phyloP scores from a whole-genome alignment of 768 basidiomycete species.

The Tylopilus plumbeoviolaceoides region DNA sequence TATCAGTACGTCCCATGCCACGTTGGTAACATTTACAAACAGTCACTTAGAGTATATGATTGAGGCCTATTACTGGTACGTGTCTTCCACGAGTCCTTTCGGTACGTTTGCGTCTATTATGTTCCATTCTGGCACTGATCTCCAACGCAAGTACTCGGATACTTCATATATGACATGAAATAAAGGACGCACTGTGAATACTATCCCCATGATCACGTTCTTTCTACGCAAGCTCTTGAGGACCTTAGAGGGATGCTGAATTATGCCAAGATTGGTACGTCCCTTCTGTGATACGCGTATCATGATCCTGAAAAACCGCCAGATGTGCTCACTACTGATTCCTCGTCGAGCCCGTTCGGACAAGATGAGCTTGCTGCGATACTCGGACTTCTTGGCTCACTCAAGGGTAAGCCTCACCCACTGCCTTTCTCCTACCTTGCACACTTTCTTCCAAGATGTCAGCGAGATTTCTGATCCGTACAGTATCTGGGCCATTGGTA shows the following conservation, averaged over 20 bases:
- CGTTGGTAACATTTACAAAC: not conserved
- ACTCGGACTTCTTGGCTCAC: constrained; percentile 11
- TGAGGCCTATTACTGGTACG: constrained; percentile 14
- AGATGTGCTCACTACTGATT: constrained; percentile 18
- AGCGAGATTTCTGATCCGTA: not conserved
- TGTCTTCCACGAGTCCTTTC: not conserved
- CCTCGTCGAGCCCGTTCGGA: constrained; percentile 14
- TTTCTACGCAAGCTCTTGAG: constrained; percentile 4
- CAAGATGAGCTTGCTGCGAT: constrained; percentile 12
- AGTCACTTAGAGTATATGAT: constrained; percentile 7
- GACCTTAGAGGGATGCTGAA: constrained; percentile 16
- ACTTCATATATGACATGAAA: not conserved
- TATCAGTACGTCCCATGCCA: constrained; percentile 7
- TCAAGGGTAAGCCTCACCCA: constrained; percentile 1
- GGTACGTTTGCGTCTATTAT: not conserved
- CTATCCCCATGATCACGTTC: constrained; percentile 5
- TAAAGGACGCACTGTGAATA: constrained; percentile 17
- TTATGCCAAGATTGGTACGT: constrained; percentile 10
- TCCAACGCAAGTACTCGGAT: not conserved
- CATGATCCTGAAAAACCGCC: not conserved
- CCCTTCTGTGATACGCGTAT: not conserved
- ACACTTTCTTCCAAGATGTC: constrained; percentile 1
- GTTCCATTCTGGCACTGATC: not conserved
- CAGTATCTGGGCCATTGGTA: constrained; percentile 15
- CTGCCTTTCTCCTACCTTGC: not conserved